These are phyloP conservation scores for Candida ficus DNA, from an alignment of 805 yeast species.

Conservation along the genomic window DNA sequence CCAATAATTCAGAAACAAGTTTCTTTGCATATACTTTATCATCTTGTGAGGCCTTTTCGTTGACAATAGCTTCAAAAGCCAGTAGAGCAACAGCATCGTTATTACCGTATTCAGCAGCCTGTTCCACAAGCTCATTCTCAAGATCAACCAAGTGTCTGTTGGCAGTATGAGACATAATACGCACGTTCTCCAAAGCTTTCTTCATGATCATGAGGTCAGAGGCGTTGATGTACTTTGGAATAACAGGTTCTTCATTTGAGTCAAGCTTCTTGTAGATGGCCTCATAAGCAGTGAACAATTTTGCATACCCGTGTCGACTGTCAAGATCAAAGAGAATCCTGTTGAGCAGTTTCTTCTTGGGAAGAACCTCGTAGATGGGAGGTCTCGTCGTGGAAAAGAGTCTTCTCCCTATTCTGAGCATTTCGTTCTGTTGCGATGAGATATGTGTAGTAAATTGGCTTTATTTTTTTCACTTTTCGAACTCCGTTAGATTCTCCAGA, in stretches of 20 bases:
- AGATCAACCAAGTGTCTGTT: conserved; percentile 52
- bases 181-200: conserved; percentile 53
- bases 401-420: conserved; percentile 7
- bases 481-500: background rate
- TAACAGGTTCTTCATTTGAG: conserved; percentile 17
- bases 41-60: conserved; percentile 35
- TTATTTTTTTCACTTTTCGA: background rate
- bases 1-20: conserved; percentile 52
- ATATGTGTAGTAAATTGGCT: too few relatives aligned
- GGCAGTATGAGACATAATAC: conserved; percentile 55
- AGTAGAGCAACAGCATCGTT: conserved; percentile 74
- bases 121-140: conserved; percentile 72
- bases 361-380: conserved; percentile 43
- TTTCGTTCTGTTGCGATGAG: background rate
- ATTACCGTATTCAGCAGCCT: conserved; percentile 79
- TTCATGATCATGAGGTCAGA: conserved; percentile 65
- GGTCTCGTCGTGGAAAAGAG: conserved; percentile 27
- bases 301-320: conserved; percentile 47
- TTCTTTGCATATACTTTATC: conserved; percentile 61
- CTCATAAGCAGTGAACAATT: conserved; percentile 49
- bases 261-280: conserved; percentile 45
- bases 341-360: conserved; percentile 52
- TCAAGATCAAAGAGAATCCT: conserved; percentile 63
- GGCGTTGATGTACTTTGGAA: conserved; percentile 47
- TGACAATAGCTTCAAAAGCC: conserved; percentile 58